These are phyloP conservation scores for Ambispora gerdemannii DNA, from an alignment of 192 early-diverging fungal species.

Conservation along the genomic window DNA sequence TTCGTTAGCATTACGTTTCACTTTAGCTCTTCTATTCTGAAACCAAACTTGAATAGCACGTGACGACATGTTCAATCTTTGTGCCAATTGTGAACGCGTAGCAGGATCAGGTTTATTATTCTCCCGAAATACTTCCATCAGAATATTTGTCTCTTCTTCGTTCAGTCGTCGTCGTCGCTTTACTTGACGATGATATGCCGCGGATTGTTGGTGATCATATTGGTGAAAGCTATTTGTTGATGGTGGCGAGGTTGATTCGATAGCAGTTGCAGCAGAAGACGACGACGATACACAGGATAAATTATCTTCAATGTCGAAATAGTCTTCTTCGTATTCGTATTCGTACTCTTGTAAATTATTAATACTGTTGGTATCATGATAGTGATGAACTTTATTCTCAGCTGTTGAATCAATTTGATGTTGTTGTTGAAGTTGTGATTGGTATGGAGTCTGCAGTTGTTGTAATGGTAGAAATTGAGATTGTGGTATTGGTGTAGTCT, in stretches of 20 bases:
- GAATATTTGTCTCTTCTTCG: slow-evolving; percentile 62
- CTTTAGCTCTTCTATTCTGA: slow-evolving; percentile 86
- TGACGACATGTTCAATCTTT: slow-evolving; percentile 64
- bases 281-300: too few relatives aligned
- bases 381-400: too few relatives aligned
- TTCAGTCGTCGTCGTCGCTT: slow-evolving; percentile 64
- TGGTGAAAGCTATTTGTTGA: background rate
- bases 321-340: background rate
- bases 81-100: slow-evolving; percentile 57
- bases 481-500: too few relatives aligned
- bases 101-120: slow-evolving; percentile 65
- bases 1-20: slow-evolving; percentile 57
- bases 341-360: too few relatives aligned
- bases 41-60: slow-evolving; percentile 84
- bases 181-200: slow-evolving; percentile 24
- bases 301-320: background rate
- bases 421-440: too few relatives aligned
- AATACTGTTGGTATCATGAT: too few relatives aligned
- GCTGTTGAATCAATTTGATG: too few relatives aligned
- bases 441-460: too few relatives aligned
- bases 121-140: slow-evolving; percentile 56
- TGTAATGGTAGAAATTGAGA: too few relatives aligned
- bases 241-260: background rate
- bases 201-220: background rate
- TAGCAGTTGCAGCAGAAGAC: too few relatives aligned